Conservation (phyloP, 1,284 basidiomycete species). For the Trichosporon inkin region DNA sequence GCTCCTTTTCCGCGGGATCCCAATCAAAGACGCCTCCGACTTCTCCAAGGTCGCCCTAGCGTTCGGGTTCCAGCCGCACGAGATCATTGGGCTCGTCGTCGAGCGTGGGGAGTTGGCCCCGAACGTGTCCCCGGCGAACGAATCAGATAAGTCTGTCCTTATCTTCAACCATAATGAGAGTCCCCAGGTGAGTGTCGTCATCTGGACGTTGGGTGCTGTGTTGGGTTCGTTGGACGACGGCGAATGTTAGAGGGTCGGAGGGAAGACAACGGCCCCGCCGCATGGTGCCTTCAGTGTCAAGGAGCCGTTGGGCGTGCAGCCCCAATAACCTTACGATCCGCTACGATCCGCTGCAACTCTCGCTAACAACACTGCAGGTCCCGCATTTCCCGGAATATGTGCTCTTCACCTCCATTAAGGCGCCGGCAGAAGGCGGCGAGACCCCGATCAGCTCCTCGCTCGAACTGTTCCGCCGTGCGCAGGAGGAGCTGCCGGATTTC, state of each 20-base stretch:
- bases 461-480: conserved; percentile 19
- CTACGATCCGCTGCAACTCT: too few relatives aligned
- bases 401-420: conserved; percentile 20
- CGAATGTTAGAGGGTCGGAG: too few relatives aligned
- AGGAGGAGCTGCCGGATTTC: conserved; percentile 22
- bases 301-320: too few relatives aligned
- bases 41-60: conserved; percentile 18
- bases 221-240: too few relatives aligned
- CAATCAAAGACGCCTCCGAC: conserved; percentile 1
- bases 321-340: too few relatives aligned
- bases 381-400: conserved; percentile 23
- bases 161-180: conserved; percentile 26
- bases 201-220: too few relatives aligned
- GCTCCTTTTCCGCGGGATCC: conserved; percentile 22
- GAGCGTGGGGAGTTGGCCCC: conserved; percentile 17
- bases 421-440: conserved; percentile 17
- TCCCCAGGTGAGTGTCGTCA: conserved; percentile 9
- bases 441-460: conserved; percentile 19
- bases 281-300: too few relatives aligned
- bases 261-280: too few relatives aligned
- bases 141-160: conserved; percentile 12
- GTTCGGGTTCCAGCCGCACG: conserved; percentile 17
- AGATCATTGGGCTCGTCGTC: conserved; percentile 23
- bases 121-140: conserved; percentile 26
- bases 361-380: conserved; percentile 12